Evolutionary conservation across 78 protist species (phyloP).

Genomic region (Dictyostelium purpureum): DNA sequence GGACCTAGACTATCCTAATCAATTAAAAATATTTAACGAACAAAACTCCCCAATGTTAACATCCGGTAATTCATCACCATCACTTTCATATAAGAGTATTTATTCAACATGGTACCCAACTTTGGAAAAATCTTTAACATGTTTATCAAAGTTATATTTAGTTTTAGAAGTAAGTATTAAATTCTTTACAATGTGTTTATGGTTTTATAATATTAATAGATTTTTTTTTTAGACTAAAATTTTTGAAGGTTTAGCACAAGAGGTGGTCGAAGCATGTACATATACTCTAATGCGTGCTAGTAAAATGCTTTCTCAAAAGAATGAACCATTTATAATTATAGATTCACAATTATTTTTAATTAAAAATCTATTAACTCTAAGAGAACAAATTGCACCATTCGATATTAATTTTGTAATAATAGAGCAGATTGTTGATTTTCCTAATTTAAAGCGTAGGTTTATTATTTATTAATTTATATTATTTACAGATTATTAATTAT

Average conservation of each 20-base stretch:
- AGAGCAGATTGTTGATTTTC: conserved; percentile 78
- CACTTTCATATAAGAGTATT: conserved; percentile 28
- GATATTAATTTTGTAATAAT: conserved; percentile 70
- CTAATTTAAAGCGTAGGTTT: conserved; percentile 72
- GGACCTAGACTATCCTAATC: conserved; percentile 77
- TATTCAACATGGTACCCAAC: conserved; percentile 81
- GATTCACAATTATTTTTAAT: conserved; percentile 78
- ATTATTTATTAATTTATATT: no score
- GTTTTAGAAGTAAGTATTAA: conserved; percentile 73
- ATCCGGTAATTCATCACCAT: not conserved
- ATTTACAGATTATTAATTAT: not conserved
- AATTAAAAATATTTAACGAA: not conserved
- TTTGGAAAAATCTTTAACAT: conserved; percentile 69
- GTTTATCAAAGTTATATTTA: conserved; percentile 75
- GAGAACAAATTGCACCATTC: conserved; percentile 85
- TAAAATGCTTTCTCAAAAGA: conserved; percentile 2
- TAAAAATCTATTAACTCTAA: conserved; percentile 57
- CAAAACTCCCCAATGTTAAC: not conserved
- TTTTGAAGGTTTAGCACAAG: conserved; percentile 83
- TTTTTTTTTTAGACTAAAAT: conserved; percentile 40
- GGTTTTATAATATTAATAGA: not conserved
- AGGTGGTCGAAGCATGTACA: conserved; percentile 74
- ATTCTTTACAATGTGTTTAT: not conserved
- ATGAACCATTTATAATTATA: conserved; percentile 22
- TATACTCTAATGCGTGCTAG: conserved; percentile 62